These are phyloP conservation scores for Cordyceps javanica DNA, from an alignment of 2,329 filamentous ascomycete genomes.

Conservation along the genomic window DNA sequence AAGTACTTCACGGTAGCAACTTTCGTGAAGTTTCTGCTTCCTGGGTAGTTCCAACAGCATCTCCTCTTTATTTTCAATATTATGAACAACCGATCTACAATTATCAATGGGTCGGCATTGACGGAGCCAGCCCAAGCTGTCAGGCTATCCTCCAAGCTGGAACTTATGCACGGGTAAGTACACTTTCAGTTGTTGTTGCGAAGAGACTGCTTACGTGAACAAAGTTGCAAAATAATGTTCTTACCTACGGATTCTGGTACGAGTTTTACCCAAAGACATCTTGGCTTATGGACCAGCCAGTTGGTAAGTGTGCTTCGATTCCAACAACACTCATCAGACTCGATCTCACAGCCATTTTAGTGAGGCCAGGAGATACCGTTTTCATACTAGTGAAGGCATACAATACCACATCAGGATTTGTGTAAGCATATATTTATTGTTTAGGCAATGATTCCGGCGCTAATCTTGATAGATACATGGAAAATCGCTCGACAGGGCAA, in stretches of 20 bases:
- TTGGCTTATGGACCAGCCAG: background rate
- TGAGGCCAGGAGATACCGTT: background rate
- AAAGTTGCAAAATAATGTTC: background rate
- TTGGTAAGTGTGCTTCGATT: background rate
- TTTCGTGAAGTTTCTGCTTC: background rate
- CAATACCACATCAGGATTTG: background rate
- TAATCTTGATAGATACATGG: background rate
- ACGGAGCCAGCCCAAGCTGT: background rate
- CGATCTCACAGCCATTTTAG: background rate
- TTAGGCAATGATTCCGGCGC: background rate
- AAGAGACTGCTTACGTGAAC: too few species aligned
- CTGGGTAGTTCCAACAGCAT: background rate
- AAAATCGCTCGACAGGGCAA: background rate
- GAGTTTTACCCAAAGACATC: background rate
- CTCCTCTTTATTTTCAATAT: background rate
- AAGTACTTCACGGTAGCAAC: background rate
- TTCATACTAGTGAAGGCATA: background rate
- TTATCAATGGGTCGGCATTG: background rate
- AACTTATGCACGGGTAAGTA: background rate
- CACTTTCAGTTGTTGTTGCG: too few species aligned
- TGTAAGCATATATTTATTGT: background rate
- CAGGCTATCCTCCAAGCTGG: background rate
- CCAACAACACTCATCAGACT: background rate
- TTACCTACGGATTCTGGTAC: conserved; percentile 1
- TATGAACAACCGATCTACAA: background rate